These are phyloP conservation scores for Epichloe brachyelytri DNA, from an alignment of 2,329 filamentous ascomycete species.

Conservation along the genomic window DNA sequence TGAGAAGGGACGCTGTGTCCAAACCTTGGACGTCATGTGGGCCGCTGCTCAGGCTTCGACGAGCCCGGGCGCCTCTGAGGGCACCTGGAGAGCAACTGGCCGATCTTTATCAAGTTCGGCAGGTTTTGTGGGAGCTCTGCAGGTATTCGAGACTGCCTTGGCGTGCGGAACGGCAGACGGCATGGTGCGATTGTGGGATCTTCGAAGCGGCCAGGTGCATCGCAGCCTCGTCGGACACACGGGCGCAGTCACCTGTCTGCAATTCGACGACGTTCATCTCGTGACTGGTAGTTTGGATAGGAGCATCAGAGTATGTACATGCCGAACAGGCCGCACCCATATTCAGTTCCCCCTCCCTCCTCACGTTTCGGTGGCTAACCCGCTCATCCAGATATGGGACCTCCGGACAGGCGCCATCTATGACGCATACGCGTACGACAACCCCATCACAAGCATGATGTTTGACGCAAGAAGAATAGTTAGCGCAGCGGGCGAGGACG, in stretches of 20 bases:
- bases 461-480: slow-evolving; percentile 88
- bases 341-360: neutral
- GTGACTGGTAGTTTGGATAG: slow-evolving; percentile 88
- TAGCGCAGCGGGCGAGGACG: slow-evolving; percentile 77
- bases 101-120: slow-evolving; percentile 52
- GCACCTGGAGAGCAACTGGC: slow-evolving; percentile 59
- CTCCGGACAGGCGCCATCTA: slow-evolving; percentile 89
- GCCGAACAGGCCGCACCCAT: no score
- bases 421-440: slow-evolving; percentile 92
- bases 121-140: slow-evolving; percentile 87
- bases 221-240: slow-evolving; percentile 92
- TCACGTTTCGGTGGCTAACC: slow-evolving; percentile 10
- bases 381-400: slow-evolving; percentile 76
- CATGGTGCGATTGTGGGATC: slow-evolving; percentile 93
- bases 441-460: slow-evolving; percentile 90
- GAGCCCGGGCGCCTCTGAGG: slow-evolving; percentile 47
- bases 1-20: slow-evolving; percentile 90
- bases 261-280: slow-evolving; percentile 91
- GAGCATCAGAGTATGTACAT: slow-evolving; percentile 71
- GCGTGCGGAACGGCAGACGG: slow-evolving; percentile 95
- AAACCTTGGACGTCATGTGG: slow-evolving; percentile 96
- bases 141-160: slow-evolving; percentile 90
- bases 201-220: slow-evolving; percentile 93
- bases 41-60: slow-evolving; percentile 81
- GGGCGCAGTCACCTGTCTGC: slow-evolving; percentile 81